phyloP scores from a whole-genome alignment of 805 yeast genomes.

The Kuraishia ogatae region DNA sequence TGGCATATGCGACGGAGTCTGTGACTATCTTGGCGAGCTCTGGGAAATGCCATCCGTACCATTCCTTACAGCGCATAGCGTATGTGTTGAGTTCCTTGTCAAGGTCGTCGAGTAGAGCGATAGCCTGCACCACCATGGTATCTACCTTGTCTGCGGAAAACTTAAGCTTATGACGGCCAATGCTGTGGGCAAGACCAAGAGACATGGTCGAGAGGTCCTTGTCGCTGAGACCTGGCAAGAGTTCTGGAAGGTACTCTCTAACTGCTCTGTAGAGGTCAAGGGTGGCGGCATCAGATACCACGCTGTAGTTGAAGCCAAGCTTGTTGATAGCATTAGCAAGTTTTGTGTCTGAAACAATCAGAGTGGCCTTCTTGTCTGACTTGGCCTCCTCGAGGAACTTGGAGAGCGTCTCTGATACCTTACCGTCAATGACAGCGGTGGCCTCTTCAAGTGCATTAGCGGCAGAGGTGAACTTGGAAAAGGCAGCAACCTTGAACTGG shows the following conservation, averaged over 20 bases:
- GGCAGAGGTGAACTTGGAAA: slow-evolving; percentile 90
- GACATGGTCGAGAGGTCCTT: slow-evolving; percentile 88
- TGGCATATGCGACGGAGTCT: slow-evolving; percentile 94
- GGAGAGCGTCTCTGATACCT: slow-evolving; percentile 79
- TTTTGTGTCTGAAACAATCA: slow-evolving; percentile 91
- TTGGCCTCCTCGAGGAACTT: slow-evolving; percentile 67
- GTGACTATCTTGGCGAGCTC: slow-evolving; percentile 95
- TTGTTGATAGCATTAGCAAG: slow-evolving; percentile 95
- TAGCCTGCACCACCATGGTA: slow-evolving; percentile 98
- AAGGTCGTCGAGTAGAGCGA: slow-evolving; percentile 90
- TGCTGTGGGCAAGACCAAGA: slow-evolving; percentile 95
- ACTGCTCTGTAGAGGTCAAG: slow-evolving; percentile 93
- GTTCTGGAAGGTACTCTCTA: slow-evolving; percentile 87
- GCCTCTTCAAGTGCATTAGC: slow-evolving; percentile 96
- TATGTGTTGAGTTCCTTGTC: slow-evolving; percentile 97
- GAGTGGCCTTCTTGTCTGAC: slow-evolving; percentile 74
- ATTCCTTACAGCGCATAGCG: slow-evolving; percentile 98
- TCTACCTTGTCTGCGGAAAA: slow-evolving; percentile 98
- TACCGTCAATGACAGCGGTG: slow-evolving; percentile 85
- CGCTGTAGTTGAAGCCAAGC: slow-evolving; percentile 77
- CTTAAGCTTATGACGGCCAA: slow-evolving; percentile 96
- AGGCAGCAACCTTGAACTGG: slow-evolving; percentile 91
- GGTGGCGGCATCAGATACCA: slow-evolving; percentile 92
- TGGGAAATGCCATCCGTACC: slow-evolving; percentile 99
- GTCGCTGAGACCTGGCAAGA: slow-evolving; percentile 88